Evolutionary conservation across 2,329 filamentous ascomycete genomes (phyloP).

Genomic region (Microdochium nivale): DNA sequence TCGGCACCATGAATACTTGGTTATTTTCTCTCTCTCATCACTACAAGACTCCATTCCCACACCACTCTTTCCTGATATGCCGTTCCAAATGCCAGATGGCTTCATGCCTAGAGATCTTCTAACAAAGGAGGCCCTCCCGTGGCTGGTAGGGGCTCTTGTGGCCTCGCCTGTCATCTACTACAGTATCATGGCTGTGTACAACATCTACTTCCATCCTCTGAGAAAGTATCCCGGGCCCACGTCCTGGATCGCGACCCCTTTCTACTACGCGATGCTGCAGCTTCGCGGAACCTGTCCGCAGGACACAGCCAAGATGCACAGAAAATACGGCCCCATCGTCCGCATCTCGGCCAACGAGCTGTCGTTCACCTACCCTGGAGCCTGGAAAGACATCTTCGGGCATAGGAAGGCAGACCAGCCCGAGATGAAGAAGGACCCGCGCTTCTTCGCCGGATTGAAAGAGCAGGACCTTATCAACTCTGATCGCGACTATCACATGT

Average conservation of each 20-base stretch:
- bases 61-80: no score
- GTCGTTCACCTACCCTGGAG: slow-evolving; percentile 22
- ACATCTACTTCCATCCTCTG: neutral
- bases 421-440: neutral
- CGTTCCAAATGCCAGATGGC: neutral
- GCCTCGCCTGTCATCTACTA: neutral
- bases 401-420: slow-evolving; percentile 3
- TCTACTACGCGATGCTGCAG: neutral
- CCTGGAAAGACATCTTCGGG: slow-evolving; percentile 30
- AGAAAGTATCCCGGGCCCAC: neutral
- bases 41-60: no score
- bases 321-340: slow-evolving; percentile 29
- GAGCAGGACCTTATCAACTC: slow-evolving; percentile 15
- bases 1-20: no score
- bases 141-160: neutral
- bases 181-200: neutral
- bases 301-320: neutral
- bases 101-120: neutral
- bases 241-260: neutral
- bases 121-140: neutral
- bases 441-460: neutral
- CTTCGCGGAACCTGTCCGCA: neutral
- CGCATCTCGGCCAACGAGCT: slow-evolving; percentile 32
- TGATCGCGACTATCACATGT: slow-evolving; percentile 17
- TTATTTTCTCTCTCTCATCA: no score